phyloP scores from a whole-genome alignment of 805 yeast genomes.

The Wickerhamomyces kurtzmanii region DNA sequence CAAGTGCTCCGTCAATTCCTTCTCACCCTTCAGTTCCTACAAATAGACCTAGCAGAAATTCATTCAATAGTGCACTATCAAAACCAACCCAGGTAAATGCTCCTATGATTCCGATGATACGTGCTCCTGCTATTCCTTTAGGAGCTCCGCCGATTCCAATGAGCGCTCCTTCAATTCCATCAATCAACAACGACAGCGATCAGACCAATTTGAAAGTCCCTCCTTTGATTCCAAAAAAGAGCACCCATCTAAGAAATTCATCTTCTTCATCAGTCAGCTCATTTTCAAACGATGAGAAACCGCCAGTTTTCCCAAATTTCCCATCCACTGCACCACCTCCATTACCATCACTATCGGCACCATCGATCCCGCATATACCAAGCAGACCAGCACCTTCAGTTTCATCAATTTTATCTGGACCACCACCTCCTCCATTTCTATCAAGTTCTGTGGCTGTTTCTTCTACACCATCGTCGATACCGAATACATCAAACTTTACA shows the following conservation, averaged over 20 bases:
- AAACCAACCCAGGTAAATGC: constrained; percentile 7
- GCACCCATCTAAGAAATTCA: constrained; percentile 8
- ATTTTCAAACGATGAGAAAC: constrained; percentile 2
- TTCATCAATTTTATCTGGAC: constrained; percentile 2
- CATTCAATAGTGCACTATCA: constrained; percentile 5
- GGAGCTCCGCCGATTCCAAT: constrained; percentile 9
- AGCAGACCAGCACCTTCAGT: constrained; percentile 7
- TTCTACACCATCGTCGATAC: constrained; percentile 17
- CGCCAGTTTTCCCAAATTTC: constrained; percentile 14
- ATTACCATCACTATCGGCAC: constrained; percentile 13
- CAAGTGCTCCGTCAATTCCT: constrained; percentile 29
- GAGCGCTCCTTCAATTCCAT: constrained; percentile 11
- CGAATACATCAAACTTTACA: too few relatives aligned
- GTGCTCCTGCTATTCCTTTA: constrained; percentile 17
- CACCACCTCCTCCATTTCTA: constrained; percentile 15
- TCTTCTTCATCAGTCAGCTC: constrained; percentile 9
- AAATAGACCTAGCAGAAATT: background rate
- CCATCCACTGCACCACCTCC: constrained; percentile 16
- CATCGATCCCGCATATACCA: constrained; percentile 12
- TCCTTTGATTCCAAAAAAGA: constrained; percentile 8
- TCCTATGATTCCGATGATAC: constrained; percentile 20
- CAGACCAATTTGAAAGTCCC: constrained; percentile 7
- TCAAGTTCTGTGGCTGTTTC: constrained; percentile 9
- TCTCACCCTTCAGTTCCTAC: constrained; percentile 2
- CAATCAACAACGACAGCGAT: constrained; percentile 3